Percentiles rank a stretch among this genome's conserved stretches.
These are phyloP conservation scores for Cichorium intybus DNA, from an alignment of 140 eudicot species.

Conservation along the genomic window DNA sequence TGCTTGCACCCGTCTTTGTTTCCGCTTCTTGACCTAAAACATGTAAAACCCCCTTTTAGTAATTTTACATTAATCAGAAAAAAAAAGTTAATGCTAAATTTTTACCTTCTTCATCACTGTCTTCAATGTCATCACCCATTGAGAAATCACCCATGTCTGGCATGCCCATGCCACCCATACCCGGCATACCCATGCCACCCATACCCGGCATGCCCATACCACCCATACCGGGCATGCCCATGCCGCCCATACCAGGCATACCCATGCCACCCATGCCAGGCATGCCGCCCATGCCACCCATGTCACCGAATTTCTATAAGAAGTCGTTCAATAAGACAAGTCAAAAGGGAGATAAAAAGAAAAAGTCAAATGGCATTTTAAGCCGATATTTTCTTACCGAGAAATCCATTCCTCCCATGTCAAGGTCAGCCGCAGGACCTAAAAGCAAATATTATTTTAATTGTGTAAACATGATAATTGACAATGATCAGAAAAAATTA, in stretches of 20 bases:
- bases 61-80: background rate
- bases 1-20: constrained; percentile 30
- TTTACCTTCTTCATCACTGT: constrained; percentile 79
- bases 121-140: constrained; percentile 68
- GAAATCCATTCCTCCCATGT: constrained; percentile 88
- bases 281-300: constrained; percentile 33
- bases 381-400: constrained; percentile 47
- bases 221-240: constrained; percentile 56
- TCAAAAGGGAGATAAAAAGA: background rate
- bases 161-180: constrained; percentile 52
- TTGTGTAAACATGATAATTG: background rate
- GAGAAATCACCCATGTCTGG: constrained; percentile 44
- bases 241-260: constrained; percentile 40
- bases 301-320: constrained; percentile 63
- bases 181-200: constrained; percentile 55
- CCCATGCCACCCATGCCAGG: constrained; percentile 43
- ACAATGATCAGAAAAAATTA: background rate
- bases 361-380: background rate
- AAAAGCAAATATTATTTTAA: background rate
- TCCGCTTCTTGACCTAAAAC: constrained; percentile 44
- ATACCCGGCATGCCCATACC: constrained; percentile 44
- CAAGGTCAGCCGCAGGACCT: constrained; percentile 60
- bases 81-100: background rate
- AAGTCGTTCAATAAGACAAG: background rate
- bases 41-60: background rate